Percentiles rank a stretch among this genome's conserved stretches.
Conservation (phyloP, 352 stramenopile species). For the Globisporangium cylindrosporum region DNA sequence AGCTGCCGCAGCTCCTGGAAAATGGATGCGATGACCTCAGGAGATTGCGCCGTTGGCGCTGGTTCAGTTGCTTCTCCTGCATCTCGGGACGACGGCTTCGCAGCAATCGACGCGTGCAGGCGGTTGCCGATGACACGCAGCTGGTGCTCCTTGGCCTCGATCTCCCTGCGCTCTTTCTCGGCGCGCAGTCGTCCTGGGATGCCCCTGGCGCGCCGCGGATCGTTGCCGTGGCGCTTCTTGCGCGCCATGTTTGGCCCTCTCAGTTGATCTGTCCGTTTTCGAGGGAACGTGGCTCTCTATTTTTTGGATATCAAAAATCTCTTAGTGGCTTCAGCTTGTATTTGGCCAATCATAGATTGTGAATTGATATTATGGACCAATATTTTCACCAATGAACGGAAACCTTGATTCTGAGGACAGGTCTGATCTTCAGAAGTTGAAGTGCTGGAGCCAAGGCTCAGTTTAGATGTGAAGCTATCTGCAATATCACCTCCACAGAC, state of each 20-base stretch:
- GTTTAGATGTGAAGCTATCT: background rate
- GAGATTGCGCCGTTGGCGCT: background rate
- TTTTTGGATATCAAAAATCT: background rate
- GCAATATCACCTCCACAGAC: background rate
- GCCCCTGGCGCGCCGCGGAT: slow-evolving; percentile 29
- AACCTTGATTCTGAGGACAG: background rate
- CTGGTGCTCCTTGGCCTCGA: slow-evolving; percentile 54
- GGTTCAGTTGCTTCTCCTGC: slow-evolving; percentile 14
- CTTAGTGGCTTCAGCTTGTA: background rate
- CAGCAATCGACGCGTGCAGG: slow-evolving; percentile 25
- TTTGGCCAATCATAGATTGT: background rate
- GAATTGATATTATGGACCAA: background rate
- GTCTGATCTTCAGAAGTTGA: background rate
- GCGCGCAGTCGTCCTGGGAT: slow-evolving; percentile 28
- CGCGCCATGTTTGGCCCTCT: slow-evolving; percentile 21
- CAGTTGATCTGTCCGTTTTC: slow-evolving; percentile 1
- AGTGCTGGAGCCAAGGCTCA: background rate
- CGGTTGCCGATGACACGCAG: slow-evolving; percentile 32
- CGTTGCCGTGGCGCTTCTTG: slow-evolving; percentile 33
- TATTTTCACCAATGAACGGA: background rate
- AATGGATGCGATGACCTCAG: slow-evolving; percentile 1
- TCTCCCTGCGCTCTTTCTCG: slow-evolving; percentile 37
- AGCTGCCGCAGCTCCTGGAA: slow-evolving; percentile 63
- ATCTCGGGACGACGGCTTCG: background rate
- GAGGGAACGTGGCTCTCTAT: background rate